A percentile compares a stretch with the other conserved stretches of the same genome.
phyloP scores from a whole-genome alignment of 345 rosid species.

The Arabis alpina region DNA sequence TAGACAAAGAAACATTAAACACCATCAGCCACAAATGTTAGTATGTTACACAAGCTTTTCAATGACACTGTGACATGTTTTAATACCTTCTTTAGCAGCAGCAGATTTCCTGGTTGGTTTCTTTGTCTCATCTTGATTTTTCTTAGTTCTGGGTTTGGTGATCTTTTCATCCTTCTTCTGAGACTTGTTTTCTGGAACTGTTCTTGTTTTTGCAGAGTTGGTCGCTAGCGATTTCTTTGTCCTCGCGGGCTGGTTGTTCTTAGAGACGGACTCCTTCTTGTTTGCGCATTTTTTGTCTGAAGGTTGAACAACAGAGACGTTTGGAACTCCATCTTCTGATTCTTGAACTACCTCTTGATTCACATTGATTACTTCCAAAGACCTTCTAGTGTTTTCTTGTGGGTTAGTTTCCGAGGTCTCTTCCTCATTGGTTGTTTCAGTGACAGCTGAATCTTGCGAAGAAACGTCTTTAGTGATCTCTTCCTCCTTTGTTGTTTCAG shows the following conservation, averaged over 20 bases:
- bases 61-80: not conserved
- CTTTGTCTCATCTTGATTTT: conserved; percentile 44
- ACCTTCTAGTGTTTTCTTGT: conserved; percentile 25
- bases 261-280: conserved; percentile 50
- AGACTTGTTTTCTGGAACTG: conserved; percentile 49
- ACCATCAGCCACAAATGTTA: conserved; percentile 2
- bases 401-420: conserved; percentile 22
- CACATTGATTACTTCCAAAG: conserved; percentile 37
- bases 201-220: conserved; percentile 48
- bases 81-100: conserved; percentile 53
- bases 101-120: conserved; percentile 54
- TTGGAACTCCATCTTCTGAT: conserved; percentile 55
- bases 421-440: conserved; percentile 20
- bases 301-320: conserved; percentile 52
- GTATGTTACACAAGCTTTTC: conserved; percentile 1
- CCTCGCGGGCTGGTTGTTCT: conserved; percentile 48
- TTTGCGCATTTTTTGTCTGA: conserved; percentile 43
- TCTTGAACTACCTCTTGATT: conserved; percentile 37
- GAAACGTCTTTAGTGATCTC: not conserved
- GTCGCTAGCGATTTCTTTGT: conserved; percentile 46
- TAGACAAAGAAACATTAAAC: conserved; percentile 32
- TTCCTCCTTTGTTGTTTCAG: conserved; percentile 20
- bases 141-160: conserved; percentile 51
- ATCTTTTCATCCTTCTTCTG: conserved; percentile 63
- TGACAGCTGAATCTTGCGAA: conserved; percentile 16